Evolutionary conservation across 2,329 filamentous ascomycete genomes (phyloP).

Genomic region (Arthroderma uncinatum): DNA sequence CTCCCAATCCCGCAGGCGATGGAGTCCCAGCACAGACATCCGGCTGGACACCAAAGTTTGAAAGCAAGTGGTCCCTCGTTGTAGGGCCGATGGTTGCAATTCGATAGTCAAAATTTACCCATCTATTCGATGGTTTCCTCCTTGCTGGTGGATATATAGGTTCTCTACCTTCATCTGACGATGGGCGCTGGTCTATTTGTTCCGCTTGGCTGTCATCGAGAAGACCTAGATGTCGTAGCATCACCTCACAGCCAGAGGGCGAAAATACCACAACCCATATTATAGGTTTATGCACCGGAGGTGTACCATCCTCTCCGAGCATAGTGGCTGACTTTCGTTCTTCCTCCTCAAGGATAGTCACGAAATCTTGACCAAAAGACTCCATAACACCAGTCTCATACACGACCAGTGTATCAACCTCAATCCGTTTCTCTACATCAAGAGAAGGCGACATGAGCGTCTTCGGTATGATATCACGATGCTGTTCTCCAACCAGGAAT

Average conservation of each 20-base stretch:
- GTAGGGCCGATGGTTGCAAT: constrained; percentile 90
- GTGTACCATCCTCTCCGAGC: constrained; percentile 4
- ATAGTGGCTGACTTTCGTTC: constrained; percentile 10
- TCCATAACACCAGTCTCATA: constrained; percentile 79
- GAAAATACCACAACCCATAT: constrained; percentile 44
- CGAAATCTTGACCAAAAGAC: constrained; percentile 62
- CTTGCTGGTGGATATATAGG: constrained; percentile 5
- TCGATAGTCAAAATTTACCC: constrained; percentile 39
- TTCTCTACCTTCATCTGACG: not conserved
- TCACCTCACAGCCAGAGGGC: constrained; percentile 50
- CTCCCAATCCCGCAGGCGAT: constrained; percentile 65
- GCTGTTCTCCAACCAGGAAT: constrained; percentile 82
- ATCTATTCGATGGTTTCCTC: constrained; percentile 13
- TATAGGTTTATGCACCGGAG: constrained; percentile 2
- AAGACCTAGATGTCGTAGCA: constrained; percentile 44
- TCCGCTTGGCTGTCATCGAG: constrained; percentile 27
- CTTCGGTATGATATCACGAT: constrained; percentile 79
- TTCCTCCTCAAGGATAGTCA: constrained; percentile 32
- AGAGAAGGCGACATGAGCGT: constrained; percentile 54
- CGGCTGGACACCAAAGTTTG: constrained; percentile 33
- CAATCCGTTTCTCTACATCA: constrained; percentile 42
- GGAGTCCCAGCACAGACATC: constrained; percentile 64
- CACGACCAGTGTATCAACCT: constrained; percentile 67
- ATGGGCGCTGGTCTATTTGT: not conserved
- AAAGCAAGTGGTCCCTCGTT: constrained; percentile 60